Base-by-base conservation (phyloP, 2,329 filamentous ascomycete genomes). In the Ophiostoma ips region DNA sequence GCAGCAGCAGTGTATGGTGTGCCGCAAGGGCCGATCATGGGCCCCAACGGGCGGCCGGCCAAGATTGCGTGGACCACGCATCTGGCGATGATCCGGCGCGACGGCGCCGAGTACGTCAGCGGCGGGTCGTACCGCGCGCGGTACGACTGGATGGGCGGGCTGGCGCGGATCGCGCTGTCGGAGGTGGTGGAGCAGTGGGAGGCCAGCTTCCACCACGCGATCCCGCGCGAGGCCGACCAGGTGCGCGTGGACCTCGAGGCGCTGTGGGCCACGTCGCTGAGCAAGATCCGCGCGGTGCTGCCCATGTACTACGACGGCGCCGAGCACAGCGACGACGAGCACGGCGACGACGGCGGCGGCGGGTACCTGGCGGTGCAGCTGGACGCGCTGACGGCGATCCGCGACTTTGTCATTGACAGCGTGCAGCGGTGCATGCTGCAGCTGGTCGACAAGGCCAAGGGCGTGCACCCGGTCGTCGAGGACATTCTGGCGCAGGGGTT, bases 71-170 rank as follows among this genome's bases (percentile, higher is more conserved):
- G 47, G 47, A 3, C 16, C 6, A 55, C 49, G 5, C 51, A 55
- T 9, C 24, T 19, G 2, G 53, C 53, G 13, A 55, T 52, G 18
- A 44, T 53, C 13, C 49, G 47, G 1, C 47, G 51, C 5, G 1
- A n/a, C 2, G 53, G 53, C 12, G 18, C 12, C 2, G 18, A 19
- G 5, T 55, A 53, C 28, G 24, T 33, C 2, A 53, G 53, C 36
- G 28, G 16, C 11, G 52, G 52, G 1, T 10, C 8, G 3, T 7
- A 19, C 2, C 33, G 13, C 4, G 34, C 47, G 3, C 8, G 3
- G 12, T 55, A 55, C 45, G 3, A 19, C 7, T 55, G 53, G 53
- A 52, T 55, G 31, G 34, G 35, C 0, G 40, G 37, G 30, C 51
- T 53, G 49, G 31, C 49, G 3, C 13, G 16, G 8, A 3, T 45